phyloP scores from a whole-genome alignment of 148 eudicot genomes.

The Dysphania ambrosioides region DNA sequence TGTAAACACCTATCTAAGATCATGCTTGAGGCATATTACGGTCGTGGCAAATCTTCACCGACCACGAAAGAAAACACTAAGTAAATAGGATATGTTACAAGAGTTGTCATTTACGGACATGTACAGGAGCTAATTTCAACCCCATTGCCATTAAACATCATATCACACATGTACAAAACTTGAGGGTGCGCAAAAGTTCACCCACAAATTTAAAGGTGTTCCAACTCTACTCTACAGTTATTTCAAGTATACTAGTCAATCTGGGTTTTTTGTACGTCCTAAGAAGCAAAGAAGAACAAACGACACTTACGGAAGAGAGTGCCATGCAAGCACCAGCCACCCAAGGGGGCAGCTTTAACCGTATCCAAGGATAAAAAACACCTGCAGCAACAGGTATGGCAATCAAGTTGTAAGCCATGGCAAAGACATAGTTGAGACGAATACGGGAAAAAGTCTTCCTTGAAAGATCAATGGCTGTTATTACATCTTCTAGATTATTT shows the following conservation, averaged over 20 bases:
- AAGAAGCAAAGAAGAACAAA: conserved; percentile 92
- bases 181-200: neutral
- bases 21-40: too few relatives aligned
- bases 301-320: conserved; percentile 86
- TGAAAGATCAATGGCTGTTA: conserved; percentile 93
- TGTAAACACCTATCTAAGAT: too few relatives aligned
- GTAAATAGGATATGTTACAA: neutral
- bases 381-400: conserved; percentile 95
- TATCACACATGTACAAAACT: conserved; percentile 25
- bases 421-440: conserved; percentile 77
- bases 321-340: conserved; percentile 99
- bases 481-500: conserved; percentile 87
- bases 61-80: neutral
- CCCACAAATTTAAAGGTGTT: neutral
- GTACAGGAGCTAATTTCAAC: neutral
- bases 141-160: neutral
- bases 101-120: neutral
- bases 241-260: conserved; percentile 82
- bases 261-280: conserved; percentile 79
- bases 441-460: conserved; percentile 80
- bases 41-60: neutral
- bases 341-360: conserved; percentile 83
- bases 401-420: conserved; percentile 80
- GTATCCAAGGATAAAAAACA: conserved; percentile 62
- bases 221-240: conserved; percentile 64